Evolutionary conservation across 305 asterid species (phyloP).

Genomic region (Plantago coronopus): DNA sequence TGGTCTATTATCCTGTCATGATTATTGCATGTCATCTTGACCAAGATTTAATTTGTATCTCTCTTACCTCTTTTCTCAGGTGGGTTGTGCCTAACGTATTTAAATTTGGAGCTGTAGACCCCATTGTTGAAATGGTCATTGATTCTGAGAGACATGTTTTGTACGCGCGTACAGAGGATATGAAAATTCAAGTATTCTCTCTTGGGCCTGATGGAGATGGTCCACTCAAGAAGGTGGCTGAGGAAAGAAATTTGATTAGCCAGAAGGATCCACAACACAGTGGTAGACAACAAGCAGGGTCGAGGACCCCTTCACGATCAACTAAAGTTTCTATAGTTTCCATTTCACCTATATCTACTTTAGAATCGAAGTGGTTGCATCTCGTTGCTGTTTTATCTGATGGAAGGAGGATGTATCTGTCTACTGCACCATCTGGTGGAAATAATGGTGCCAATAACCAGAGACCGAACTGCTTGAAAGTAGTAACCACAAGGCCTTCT

Average conservation of each 20-base stretch:
- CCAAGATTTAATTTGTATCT: conserved; percentile 18
- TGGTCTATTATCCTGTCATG: neutral
- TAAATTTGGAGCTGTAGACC: conserved; percentile 93
- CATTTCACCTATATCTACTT: conserved; percentile 77
- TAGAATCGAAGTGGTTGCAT: conserved; percentile 95
- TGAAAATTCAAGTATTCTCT: conserved; percentile 89
- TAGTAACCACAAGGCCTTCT: conserved; percentile 89
- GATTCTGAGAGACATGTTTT: conserved; percentile 88
- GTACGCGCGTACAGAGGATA: conserved; percentile 93
- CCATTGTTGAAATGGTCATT: conserved; percentile 89
- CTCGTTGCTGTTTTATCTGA: conserved; percentile 90
- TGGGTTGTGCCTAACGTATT: conserved; percentile 98
- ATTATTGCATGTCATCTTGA: conserved; percentile 3
- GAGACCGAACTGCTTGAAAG: conserved; percentile 86
- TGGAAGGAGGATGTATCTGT: conserved; percentile 95
- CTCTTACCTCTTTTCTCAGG: conserved; percentile 33
- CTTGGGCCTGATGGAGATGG: conserved; percentile 85
- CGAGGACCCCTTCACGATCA: conserved; percentile 60
- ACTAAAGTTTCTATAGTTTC: conserved; percentile 71
- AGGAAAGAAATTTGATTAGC: conserved; percentile 83
- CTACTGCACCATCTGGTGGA: conserved; percentile 83
- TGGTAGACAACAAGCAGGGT: conserved; percentile 73
- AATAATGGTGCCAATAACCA: conserved; percentile 50
- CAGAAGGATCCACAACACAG: conserved; percentile 75
- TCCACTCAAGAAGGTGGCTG: conserved; percentile 85